A percentile compares a stretch with the other conserved stretches of the same genome.
These are phyloP conservation scores for Nothopassalora personata DNA, from an alignment of 2,329 filamentous ascomycete species.

Conservation along the genomic window DNA sequence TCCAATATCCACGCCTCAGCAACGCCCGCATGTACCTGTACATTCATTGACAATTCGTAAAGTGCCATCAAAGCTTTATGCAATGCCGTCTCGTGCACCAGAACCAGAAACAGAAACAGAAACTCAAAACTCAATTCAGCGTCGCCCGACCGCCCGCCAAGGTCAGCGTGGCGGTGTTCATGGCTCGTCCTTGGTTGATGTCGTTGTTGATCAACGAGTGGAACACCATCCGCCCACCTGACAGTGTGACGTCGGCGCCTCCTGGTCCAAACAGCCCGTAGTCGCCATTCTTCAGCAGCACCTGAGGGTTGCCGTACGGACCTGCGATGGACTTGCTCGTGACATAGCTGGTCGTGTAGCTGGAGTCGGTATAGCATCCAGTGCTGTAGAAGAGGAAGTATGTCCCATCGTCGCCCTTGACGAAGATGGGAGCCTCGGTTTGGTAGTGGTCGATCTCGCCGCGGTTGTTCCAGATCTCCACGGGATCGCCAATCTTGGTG, in stretches of 20 bases:
- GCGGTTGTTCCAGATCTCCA: conserved; percentile 21
- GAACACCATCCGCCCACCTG: conserved; percentile 5
- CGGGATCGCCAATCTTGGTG: conserved; percentile 15
- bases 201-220: conserved; percentile 6
- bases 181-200: conserved; percentile 8
- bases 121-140: conserved; percentile 5
- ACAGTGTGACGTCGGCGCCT: conserved; percentile 14
- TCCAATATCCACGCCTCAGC: background rate
- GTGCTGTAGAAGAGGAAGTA: conserved; percentile 26
- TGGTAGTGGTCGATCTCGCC: conserved; percentile 20
- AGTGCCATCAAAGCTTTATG: background rate
- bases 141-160: background rate
- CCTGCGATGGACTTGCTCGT: conserved; percentile 14
- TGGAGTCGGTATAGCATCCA: conserved; percentile 19
- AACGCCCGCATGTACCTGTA: background rate
- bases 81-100: background rate
- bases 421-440: conserved; percentile 21
- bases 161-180: conserved; percentile 6
- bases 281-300: conserved; percentile 21
- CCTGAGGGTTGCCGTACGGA: conserved; percentile 19
- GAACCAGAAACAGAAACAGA: no score
- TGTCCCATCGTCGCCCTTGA: conserved; percentile 13
- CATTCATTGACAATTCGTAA: background rate
- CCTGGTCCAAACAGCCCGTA: conserved; percentile 19
- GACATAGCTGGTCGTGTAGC: conserved; percentile 23